Conservation (phyloP, 768 basidiomycete genomes). For the Tricholoma bakamatsutake region DNA sequence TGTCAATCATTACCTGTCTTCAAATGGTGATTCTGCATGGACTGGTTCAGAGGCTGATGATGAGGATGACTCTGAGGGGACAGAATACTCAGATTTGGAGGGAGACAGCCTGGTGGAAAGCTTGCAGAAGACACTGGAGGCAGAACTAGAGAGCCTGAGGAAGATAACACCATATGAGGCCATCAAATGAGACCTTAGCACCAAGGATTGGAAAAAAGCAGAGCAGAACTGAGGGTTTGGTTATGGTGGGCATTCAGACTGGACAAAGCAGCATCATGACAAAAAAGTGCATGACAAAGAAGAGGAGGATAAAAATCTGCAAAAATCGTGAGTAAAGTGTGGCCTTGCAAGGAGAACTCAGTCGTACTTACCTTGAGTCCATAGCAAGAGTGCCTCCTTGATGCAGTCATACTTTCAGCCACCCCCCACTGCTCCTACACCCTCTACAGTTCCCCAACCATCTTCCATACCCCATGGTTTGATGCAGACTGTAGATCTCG, state of each 20-base stretch:
- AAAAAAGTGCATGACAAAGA: neutral
- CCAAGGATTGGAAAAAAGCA: conserved; percentile 6
- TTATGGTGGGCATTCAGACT: conserved; percentile 9
- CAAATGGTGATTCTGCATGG: neutral
- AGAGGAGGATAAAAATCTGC: neutral
- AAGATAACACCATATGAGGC: neutral
- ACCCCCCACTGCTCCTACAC: neutral
- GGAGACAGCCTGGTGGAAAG: neutral
- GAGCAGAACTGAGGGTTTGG: conserved; percentile 9
- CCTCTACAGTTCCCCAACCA: neutral
- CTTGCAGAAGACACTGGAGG: neutral
- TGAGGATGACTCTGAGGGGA: neutral
- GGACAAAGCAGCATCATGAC: conserved; percentile 1
- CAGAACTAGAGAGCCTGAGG: neutral
- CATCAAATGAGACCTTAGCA: neutral
- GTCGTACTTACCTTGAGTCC: neutral
- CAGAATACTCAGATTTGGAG: neutral
- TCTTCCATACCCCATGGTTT: neutral
- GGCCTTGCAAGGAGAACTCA: neutral
- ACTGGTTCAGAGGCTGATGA: neutral
- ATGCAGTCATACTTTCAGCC: neutral
- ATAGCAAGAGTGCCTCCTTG: neutral
- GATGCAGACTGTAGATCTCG: no score
- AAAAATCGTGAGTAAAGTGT: neutral
- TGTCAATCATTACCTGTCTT: neutral